These are phyloP conservation scores for Lactarius tabidus DNA, from an alignment of 768 basidiomycete species.

Conservation along the genomic window DNA sequence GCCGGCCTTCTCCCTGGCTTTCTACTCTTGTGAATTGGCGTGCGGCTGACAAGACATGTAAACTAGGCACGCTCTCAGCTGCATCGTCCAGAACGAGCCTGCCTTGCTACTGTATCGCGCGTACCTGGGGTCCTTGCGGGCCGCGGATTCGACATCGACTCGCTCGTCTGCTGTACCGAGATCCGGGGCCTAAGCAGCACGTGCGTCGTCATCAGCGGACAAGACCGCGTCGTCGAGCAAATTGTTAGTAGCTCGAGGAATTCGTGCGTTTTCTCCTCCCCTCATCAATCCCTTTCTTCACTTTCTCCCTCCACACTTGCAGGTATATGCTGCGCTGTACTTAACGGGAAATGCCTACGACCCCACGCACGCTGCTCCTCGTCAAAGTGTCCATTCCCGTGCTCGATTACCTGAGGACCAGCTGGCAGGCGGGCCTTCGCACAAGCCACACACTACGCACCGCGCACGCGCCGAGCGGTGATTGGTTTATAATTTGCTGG, in stretches of 20 bases:
- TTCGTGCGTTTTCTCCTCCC: constrained; percentile 53
- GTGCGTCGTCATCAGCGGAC: constrained; percentile 95
- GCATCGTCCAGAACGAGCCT: constrained; percentile 98
- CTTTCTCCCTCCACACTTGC: constrained; percentile 55
- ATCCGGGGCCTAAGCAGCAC: constrained; percentile 94
- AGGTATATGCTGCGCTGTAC: constrained; percentile 94
- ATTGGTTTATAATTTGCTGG: too few species aligned
- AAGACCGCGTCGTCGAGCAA: constrained; percentile 96
- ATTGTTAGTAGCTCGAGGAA: constrained; percentile 94
- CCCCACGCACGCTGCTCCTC: constrained; percentile 90
- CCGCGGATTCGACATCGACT: constrained; percentile 97
- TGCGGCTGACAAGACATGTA: not conserved
- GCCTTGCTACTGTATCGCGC: constrained; percentile 97
- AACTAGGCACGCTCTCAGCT: constrained; percentile 87
- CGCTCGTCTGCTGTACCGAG: constrained; percentile 95
- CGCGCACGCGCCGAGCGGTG: constrained; percentile 35
- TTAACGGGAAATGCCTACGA: constrained; percentile 82
- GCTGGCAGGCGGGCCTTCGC: constrained; percentile 78
- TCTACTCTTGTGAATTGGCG: not conserved
- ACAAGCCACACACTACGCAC: constrained; percentile 78
- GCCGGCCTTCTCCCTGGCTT: too few species aligned
- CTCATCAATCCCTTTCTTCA: not conserved
- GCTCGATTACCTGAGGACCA: constrained; percentile 96
- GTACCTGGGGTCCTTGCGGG: constrained; percentile 97
- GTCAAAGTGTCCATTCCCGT: constrained; percentile 97